A percentile compares a stretch with the other conserved stretches of the same genome.
These are phyloP conservation scores for Xylariomycetidae sp. DNA, from an alignment of 2,329 filamentous ascomycete species.

Conservation along the genomic window DNA sequence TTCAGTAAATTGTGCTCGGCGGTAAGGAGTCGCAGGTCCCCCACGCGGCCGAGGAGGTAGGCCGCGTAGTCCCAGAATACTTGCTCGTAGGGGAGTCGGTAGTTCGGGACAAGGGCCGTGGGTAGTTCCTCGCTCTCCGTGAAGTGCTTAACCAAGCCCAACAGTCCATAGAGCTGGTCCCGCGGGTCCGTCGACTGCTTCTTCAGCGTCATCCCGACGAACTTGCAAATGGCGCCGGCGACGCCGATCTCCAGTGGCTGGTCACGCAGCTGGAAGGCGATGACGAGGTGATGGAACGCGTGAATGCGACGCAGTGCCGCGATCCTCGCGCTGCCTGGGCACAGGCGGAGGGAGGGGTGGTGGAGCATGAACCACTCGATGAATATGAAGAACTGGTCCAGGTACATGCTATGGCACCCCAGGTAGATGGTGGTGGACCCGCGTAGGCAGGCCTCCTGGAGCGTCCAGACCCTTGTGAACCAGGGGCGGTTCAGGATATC, in stretches of 20 bases:
- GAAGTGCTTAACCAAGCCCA: conserved; percentile 6
- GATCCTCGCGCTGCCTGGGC: conserved; percentile 2
- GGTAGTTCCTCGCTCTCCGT: conserved; percentile 8
- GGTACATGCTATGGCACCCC: conserved; percentile 7
- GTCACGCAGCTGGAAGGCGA: too few species aligned
- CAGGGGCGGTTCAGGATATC: conserved; percentile 9
- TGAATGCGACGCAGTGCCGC: background rate
- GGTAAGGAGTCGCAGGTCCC: conserved; percentile 9
- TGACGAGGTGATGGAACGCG: background rate
- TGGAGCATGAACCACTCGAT: background rate
- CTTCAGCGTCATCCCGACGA: background rate
- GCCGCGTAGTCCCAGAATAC: conserved; percentile 15
- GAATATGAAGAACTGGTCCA: background rate
- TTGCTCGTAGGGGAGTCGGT: conserved; percentile 7
- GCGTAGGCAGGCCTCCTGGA: conserved; percentile 14
- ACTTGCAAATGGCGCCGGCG: conserved; percentile 1
- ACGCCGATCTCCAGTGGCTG: conserved; percentile 1
- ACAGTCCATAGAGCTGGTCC: conserved; percentile 12
- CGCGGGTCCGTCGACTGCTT: conserved; percentile 5
- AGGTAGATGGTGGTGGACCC: conserved; percentile 4
- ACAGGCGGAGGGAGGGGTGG: background rate
- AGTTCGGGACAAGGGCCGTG: conserved; percentile 10
- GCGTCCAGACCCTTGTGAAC: conserved; percentile 16
- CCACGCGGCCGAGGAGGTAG: conserved; percentile 5
- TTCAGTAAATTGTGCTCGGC: background rate